Base-by-base conservation (phyloP, 257 asterid species). In the Nicotiana sylvestris region DNA sequence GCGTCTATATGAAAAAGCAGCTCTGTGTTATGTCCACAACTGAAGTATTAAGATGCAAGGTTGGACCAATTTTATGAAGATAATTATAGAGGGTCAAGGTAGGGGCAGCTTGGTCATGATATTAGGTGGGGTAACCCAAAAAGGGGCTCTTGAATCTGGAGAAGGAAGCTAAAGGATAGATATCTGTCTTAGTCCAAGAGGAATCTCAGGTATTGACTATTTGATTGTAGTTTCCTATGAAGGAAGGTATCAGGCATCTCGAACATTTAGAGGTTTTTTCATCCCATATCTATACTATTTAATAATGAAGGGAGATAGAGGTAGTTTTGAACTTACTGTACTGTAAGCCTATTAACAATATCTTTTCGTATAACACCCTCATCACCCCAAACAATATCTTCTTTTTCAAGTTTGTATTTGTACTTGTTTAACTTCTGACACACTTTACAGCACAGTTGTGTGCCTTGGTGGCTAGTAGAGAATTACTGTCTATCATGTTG, bases 61-160 rank as follows among this genome's bases (percentile, higher is more conserved):
- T 10, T n/a, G 60, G 12, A 43, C 12, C 1, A 11, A 70, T 35
- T 7, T 43, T 49, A 46, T n/a, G 27, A 72, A 72, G 37, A 49
- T 25, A 39, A 12, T 72, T 49, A 13, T 25, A 25, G 37, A 72
- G 51, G 37, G 79, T 25, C 13, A 46, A 46, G 61, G 32, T 33
- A 43, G n/a, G 35, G 78, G 49, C 18, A 70, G n/a, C 78, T 70
- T 72, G 39, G 79, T 25, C 61, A 72, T 46, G 61, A 72, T 46
- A 21, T 74, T 11, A 15, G 79, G 62, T 49, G 25, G 62, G 79
- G 13, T 17, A 25, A 13, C 39, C 39, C 37, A 46, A 49, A 39
- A 43, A 74, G 10, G 25, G 61, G 61, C 61, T 49, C 60, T 74
- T 5, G 35, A 30, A 72, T 46, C 49, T 46, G 61, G 60, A 25